Evolutionary conservation across 345 rosid genomes (phyloP).

Genomic region (Iberis pinnata): DNA sequence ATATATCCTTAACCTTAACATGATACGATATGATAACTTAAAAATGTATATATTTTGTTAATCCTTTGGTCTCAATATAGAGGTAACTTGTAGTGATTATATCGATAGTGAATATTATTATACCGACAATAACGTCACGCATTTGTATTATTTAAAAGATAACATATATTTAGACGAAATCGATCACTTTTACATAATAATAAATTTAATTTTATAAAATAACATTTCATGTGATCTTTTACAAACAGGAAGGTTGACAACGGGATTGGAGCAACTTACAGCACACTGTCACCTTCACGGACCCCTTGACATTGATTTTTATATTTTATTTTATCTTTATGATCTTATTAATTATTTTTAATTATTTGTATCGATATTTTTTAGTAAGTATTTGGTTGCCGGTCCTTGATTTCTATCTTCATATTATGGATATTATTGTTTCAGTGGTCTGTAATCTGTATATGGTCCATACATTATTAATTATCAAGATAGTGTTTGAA

Average conservation of each 20-base stretch:
- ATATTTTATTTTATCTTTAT: slow-evolving; percentile 8
- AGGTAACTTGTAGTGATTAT: slow-evolving; percentile 35
- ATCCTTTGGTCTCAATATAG: slow-evolving; percentile 28
- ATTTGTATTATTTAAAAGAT: slow-evolving; percentile 29
- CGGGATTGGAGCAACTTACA: slow-evolving; percentile 35
- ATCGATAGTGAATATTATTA: slow-evolving; percentile 29
- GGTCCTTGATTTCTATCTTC: slow-evolving; percentile 19
- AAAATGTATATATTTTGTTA: slow-evolving; percentile 10
- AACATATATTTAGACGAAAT: slow-evolving; percentile 33
- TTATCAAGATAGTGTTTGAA: slow-evolving; percentile 20
- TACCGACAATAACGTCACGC: slow-evolving; percentile 36
- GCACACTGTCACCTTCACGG: slow-evolving; percentile 31
- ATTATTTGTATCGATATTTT: not conserved
- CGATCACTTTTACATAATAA: no score
- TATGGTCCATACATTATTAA: slow-evolving; percentile 26
- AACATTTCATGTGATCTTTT: slow-evolving; percentile 25
- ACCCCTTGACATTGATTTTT: slow-evolving; percentile 32
- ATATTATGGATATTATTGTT: slow-evolving; percentile 23
- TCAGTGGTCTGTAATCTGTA: slow-evolving; percentile 3
- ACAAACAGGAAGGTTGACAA: slow-evolving; percentile 28
- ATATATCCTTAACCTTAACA: slow-evolving; percentile 17
- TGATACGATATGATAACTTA: not conserved
- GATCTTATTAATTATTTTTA: slow-evolving; percentile 5
- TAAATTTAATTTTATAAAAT: no score
- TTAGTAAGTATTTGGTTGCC: slow-evolving; percentile 8